Evolutionary conservation across 2,329 filamentous ascomycete species (phyloP), one percentile per base, ranked within the genome.

Genomic region (Stachybotrys chartarum): DNA sequence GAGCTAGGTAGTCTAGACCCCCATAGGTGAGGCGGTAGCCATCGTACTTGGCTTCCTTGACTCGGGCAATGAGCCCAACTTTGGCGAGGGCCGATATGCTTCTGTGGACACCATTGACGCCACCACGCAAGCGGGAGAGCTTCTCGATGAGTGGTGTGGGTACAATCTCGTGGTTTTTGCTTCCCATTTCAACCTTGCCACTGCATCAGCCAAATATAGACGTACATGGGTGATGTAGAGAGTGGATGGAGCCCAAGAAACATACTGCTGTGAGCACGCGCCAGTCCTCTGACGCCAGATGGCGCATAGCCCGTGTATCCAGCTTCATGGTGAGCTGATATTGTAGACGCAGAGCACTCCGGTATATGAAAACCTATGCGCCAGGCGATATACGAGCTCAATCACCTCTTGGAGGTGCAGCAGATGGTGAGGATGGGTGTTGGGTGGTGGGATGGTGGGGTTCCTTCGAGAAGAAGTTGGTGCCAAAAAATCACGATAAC

Each of bases 1-100:
- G 81, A 16, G 94, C 91, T n/a, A 99, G 85, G 72, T 99, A 99
- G 76, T 99, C 94, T 51, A 97, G 85, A 2, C 94, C 94, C 64
- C 94, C 94, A 70, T 99, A 99, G 7, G 93, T 96, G 54, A 99
- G 81, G 54, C 95, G 86, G 75, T 99, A 99, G 58, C 94, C 94
- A 67, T 99, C 94, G 74, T 99, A 99, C 72, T 91, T 93, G 59
- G 93, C 90, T 71, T 97, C 96, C 73, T 96, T 96, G 63, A 96
- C 85, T 63, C 89, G 89, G 49, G 89, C 91, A 65, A 99, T 96
- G 64, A 99, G 81, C 57, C 90, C 90, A 51, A 87, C 86, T 73
- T 99, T 99, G 59, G 94, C 94, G 53, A 99, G 85, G 54, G 85
- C 87, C 30, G 92, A 96, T 63, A 99, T 97, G 67, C 86, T 87